phyloP scores from a whole-genome alignment of 768 basidiomycete species.

The Ramaria sp. region DNA sequence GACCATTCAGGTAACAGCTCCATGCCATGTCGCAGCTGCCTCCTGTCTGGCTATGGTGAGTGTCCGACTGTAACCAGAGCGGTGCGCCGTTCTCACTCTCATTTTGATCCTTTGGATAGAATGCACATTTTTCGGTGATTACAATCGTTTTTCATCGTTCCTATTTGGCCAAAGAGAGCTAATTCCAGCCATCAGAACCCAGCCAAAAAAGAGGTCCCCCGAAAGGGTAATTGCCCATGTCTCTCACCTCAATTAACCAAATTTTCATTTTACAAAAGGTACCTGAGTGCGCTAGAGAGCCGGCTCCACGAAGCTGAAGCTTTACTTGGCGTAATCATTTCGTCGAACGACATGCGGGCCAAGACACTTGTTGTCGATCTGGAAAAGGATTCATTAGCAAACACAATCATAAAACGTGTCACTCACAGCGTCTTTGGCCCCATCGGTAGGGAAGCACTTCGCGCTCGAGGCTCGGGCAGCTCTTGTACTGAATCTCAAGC shows the following conservation, averaged over 20 bases:
- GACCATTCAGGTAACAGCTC: constrained; percentile 12
- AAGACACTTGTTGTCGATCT: constrained; percentile 19
- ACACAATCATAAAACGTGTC: constrained; percentile 19
- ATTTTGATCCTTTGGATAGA: neutral
- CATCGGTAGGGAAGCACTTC: constrained; percentile 6
- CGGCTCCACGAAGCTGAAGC: constrained; percentile 27
- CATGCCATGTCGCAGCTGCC: constrained; percentile 15
- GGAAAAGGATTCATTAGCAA: constrained; percentile 18
- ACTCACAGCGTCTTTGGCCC: constrained; percentile 16
- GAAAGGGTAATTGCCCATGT: constrained; percentile 21
- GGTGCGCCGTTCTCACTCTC: neutral
- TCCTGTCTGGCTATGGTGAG: constrained; percentile 10
- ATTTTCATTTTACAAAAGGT: neutral
- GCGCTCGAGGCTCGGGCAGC: neutral
- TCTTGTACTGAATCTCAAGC: neutral
- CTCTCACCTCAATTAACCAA: neutral
- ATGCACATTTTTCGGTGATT: neutral
- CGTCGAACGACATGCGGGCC: constrained; percentile 23
- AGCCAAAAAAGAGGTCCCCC: constrained; percentile 14
- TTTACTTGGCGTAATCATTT: constrained; percentile 22
- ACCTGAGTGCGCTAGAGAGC: constrained; percentile 23
- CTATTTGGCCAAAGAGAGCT: neutral
- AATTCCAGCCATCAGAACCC: neutral
- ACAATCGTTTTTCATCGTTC: neutral
- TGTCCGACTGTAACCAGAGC: neutral